Base-by-base conservation (phyloP, 768 basidiomycete species). In the Boletus rubropictus region DNA sequence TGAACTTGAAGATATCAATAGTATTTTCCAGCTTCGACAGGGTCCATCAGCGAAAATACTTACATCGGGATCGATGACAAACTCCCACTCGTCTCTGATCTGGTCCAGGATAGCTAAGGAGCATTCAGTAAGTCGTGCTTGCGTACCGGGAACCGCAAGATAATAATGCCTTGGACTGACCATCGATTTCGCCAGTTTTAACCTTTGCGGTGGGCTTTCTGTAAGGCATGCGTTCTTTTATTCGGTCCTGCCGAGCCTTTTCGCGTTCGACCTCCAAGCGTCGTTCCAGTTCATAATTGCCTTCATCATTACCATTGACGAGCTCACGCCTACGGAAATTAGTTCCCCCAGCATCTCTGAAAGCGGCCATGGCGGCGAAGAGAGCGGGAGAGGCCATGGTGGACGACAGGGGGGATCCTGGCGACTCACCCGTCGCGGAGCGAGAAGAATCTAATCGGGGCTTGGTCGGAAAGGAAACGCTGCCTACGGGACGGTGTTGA, bases 71-170 rank as follows among this genome's bases (percentile, higher is more conserved):
- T 89, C 80, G 45, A 84, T 80, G 27, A 92, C 83, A 59, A 90
- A 85, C 57, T 89, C 87, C 92, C 92, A 96, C 46, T 86, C 90
- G 54, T 88, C 84, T 60, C 79, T 82, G 54, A 96, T 88, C 65
- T 89, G 82, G 53, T 89, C 83, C 51, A 96, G 68, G 12, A 95
- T 77, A 52, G 87, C 90, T 94, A 53, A 14, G 40, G 17, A 4
- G 8, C 11, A 35, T 29, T 42, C 43, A 47, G 47, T 49, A 12
- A 52, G 46, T 32, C 31, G 12, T 21, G 24, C 17, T 18, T 17
- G 27, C 32, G n/a, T 25, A 31, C 20, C 5, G 3, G 14, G 21
- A 18, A 29, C 11, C 8, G 24, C 7, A 39, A 15, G n/a, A 24
- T 32, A 51, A 37, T 11, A n/a, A 20, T 27, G 24, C 17, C 21